Base-by-base conservation (phyloP, 2,329 filamentous ascomycete species). In the Aspergillus sp. region DNA sequence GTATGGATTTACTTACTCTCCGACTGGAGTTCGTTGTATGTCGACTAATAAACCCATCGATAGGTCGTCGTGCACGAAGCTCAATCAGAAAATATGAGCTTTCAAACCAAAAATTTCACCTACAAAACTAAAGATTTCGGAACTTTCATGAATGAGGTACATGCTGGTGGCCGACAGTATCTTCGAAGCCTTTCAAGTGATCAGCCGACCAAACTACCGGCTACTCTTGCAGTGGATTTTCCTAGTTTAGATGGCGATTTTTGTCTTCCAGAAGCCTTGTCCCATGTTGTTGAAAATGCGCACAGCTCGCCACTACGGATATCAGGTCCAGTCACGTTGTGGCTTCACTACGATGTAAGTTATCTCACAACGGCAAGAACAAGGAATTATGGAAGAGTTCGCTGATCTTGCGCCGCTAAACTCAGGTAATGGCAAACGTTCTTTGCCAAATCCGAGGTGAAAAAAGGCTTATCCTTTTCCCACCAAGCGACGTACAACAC, bases 281-380 rank as follows among this genome's bases (percentile, higher is more conserved):
- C 75, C 0, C 79, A 84, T 38, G 87, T 91, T 4, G 72, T 71
- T 5, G 79, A 88, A n/a, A 87, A 87, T 64, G 76, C 85, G 3
- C 92, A 96, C 72, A 94, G 90, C 73, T 93, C 91, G 3, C 89
- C 93, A 0, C 78, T 96, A 25, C 85, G 92, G 22, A 88, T 96
- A 62, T 94, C 91, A 4, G 91, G 91, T 0, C 86, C 86, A 1
- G 90, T 94, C 11, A 90, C 88, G 46, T 91, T 97, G 86, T 97
- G 93, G 93, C 82, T 96, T 34, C 92, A 96, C 76, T 96, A 95
- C 79, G 91, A 96, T 77, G 88, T 90, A 63, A 71, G 74, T 67
- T 11, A 17, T 11, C 34, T 41, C 3, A 15, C 13, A 2, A 17
- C 6, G 34, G 34, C 11, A 41, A 41, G 34, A 41, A 41, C 8